A percentile compares a stretch with the other conserved stretches of the same genome.
These are phyloP conservation scores for Tuber aestivum DNA, from an alignment of 495 filamentous ascomycete genomes.

Conservation along the genomic window DNA sequence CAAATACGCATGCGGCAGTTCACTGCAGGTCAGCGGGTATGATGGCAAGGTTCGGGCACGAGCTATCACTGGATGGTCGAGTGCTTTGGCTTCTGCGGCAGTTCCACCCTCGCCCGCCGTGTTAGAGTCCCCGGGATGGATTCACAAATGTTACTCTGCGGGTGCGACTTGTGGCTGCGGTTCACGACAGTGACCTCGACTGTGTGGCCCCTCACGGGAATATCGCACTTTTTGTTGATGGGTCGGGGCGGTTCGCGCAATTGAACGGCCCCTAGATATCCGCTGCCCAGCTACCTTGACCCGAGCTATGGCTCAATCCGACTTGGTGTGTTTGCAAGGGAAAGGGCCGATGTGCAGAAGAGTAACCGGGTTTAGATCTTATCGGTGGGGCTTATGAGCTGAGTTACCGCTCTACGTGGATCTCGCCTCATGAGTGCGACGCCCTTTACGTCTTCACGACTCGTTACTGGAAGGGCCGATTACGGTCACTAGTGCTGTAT, in stretches of 20 bases:
- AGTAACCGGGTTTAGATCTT: background rate
- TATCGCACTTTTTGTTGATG: too few species aligned
- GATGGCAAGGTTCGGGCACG: background rate
- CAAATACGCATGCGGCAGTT: too few species aligned
- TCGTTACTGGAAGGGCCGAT: background rate
- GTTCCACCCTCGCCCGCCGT: background rate
- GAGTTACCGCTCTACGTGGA: background rate
- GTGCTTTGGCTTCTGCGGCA: too few species aligned
- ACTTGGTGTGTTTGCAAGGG: too few species aligned
- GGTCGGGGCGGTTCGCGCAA: too few species aligned
- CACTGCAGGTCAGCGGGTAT: background rate
- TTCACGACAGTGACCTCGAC: too few species aligned
- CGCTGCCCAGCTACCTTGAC: too few species aligned
- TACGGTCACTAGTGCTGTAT: background rate
- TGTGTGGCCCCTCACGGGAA: too few species aligned
- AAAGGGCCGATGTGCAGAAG: background rate
- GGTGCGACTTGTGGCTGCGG: too few species aligned
- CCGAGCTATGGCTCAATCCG: too few species aligned
- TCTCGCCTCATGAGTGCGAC: background rate
- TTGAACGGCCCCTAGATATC: too few species aligned
- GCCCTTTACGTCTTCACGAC: background rate
- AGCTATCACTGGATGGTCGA: background rate
- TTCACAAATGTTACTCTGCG: too few species aligned
- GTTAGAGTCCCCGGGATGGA: background rate
- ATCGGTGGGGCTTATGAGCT: background rate